Percentiles rank a stretch among this genome's conserved stretches.
These are phyloP conservation scores for Phtheirospermum japonicum DNA, from an alignment of 257 asterid species.

Conservation along the genomic window DNA sequence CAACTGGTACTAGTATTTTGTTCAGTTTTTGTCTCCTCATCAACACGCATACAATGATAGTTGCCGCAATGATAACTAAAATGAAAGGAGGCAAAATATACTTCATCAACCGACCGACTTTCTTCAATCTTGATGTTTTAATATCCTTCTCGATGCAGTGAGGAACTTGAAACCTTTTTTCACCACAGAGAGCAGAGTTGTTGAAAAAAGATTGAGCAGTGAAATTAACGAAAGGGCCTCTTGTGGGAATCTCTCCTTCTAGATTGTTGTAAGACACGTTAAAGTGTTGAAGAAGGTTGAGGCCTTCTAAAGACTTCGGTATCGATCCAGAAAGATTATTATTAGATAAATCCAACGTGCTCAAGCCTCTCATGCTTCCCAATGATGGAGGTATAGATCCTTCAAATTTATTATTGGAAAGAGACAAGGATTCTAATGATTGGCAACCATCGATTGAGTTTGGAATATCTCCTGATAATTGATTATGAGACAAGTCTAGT, in stretches of 20 bases:
- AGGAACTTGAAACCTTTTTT: slow-evolving; percentile 22
- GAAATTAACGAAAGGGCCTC: neutral
- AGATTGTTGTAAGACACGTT: slow-evolving; percentile 31
- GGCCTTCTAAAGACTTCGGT: too few species aligned
- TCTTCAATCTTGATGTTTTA: neutral
- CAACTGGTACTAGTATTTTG: neutral
- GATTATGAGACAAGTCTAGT: slow-evolving; percentile 26
- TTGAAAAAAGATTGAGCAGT: too few species aligned
- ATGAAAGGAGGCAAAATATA: neutral
- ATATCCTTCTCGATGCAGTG: neutral
- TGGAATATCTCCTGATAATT: slow-evolving; percentile 26
- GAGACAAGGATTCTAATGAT: neutral
- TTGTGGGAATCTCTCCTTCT: slow-evolving; percentile 29
- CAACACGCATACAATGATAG: neutral
- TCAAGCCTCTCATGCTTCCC: too few species aligned
- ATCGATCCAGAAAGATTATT: too few species aligned
- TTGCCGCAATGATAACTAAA: neutral
- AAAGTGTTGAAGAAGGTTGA: slow-evolving; percentile 17
- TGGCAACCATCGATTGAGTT: slow-evolving; percentile 21
- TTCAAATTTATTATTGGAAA: too few species aligned
- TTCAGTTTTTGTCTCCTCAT: slow-evolving; percentile 6
- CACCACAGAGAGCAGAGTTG: slow-evolving; percentile 30
- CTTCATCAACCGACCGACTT: neutral
- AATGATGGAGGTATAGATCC: too few species aligned
- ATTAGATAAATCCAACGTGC: too few species aligned